Base-by-base conservation (phyloP, 2,329 filamentous ascomycete genomes). In the Apiospora pterosperma region DNA sequence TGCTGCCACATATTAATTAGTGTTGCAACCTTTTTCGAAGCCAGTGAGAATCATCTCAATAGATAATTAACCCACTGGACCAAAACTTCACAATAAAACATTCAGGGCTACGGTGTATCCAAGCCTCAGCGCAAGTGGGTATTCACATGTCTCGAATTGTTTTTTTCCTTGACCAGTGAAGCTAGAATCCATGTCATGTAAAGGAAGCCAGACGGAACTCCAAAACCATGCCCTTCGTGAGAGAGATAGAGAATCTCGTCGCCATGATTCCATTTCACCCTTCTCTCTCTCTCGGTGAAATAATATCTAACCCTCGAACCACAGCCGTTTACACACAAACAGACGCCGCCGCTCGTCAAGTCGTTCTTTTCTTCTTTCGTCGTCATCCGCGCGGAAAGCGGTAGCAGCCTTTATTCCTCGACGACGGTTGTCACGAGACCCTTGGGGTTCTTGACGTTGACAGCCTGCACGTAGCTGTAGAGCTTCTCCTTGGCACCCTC, bases 401-500 rank as follows among this genome's bases (percentile, higher is more conserved):
- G 36, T 21, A 60, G 21, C 21, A 60, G 21, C 31, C 19, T n/a
- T 62, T 62, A 62, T 42, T 90, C 88, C 83, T 90, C 88, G 71
- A 99, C 95, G 76, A 97, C 87, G 76, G 91, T 89, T 74, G 96
- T 99, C 80, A 92, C 89, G 76, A 99, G 91, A 82, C 96, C 95
- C 92, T 97, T 98, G 83, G 93, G 90, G 85, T 97, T 92, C 92
- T 98, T 97, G 81, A 98, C 94, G 84, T 97, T 97, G 81, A 99
- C 96, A 76, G 96, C 96, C 90, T 99, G 95, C 76, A 99, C 96
- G 85, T 97, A 97, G 83, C 92, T 96, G 91, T 98, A 99, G 74
- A 99, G 90, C 89, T 96, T 97, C 90, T 99, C 93, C 88, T 97
- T 97, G 81, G 96, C 96, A 78, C 92, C 93, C 86, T 99, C 96